Conservation (phyloP, 2,329 filamentous ascomycete species). For the Akanthomyces dipterigenus region DNA sequence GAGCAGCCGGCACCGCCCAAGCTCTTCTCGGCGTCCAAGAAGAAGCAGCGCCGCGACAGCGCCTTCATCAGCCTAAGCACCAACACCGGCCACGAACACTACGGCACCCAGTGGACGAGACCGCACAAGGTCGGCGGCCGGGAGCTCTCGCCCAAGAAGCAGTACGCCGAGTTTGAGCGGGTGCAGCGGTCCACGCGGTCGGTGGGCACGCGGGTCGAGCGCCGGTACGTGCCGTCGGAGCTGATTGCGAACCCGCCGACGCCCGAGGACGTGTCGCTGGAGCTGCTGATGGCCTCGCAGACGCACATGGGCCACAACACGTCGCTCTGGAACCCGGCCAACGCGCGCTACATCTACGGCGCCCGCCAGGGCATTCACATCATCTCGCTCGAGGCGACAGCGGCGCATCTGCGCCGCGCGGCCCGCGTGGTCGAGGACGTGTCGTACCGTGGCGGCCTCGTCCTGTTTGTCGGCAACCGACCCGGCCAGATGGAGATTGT, state of each 20-base stretch:
- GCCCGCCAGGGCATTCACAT: conserved; percentile 85
- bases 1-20: conserved; percentile 17
- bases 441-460: conserved; percentile 70
- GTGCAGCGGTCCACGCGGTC: conserved; percentile 36
- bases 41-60: conserved; percentile 29
- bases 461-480: conserved; percentile 86
- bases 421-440: conserved; percentile 90
- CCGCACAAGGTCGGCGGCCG: conserved; percentile 29
- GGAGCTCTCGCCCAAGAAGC: conserved; percentile 29
- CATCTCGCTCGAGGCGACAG: conserved; percentile 83
- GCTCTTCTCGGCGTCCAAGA: conserved; percentile 20
- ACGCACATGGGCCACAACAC: conserved; percentile 86
- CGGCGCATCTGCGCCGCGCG: conserved; percentile 82
- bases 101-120: conserved; percentile 19
- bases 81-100: conserved; percentile 17
- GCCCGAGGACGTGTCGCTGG: conserved; percentile 77
- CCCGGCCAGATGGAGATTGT: conserved; percentile 75
- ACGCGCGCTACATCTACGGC: conserved; percentile 90
- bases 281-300: conserved; percentile 82
- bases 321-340: conserved; percentile 88
- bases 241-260: conserved; percentile 66
- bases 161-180: conserved; percentile 32
- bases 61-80: conserved; percentile 27
- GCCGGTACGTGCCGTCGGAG: conserved; percentile 58
- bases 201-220: conserved; percentile 43